A percentile compares a stretch with the other conserved stretches of the same genome.
Evolutionary conservation across 2,329 filamentous ascomycete genomes (phyloP).

Genomic region (Chalara sp.): DNA sequence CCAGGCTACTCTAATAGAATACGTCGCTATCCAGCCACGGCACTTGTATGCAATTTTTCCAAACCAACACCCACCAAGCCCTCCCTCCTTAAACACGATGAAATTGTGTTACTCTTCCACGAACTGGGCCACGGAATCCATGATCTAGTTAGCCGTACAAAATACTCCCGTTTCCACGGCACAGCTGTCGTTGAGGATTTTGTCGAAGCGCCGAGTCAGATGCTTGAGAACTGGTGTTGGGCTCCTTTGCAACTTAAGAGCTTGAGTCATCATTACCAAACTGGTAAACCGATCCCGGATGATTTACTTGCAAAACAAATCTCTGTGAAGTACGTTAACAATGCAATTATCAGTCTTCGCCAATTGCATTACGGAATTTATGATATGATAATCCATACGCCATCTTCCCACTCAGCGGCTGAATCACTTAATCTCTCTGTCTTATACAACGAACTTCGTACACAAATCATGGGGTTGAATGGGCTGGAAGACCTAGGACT

Average conservation of each 20-base stretch:
- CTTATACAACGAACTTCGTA: no score
- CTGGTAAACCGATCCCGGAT: conserved; percentile 63
- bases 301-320: conserved; percentile 70
- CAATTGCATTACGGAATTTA: conserved; percentile 77
- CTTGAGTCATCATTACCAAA: conserved; percentile 68
- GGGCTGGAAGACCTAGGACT: conserved; percentile 61
- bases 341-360: conserved; percentile 66
- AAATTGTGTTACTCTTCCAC: conserved; percentile 78
- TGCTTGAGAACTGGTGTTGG: conserved; percentile 75
- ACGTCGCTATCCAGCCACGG: conserved; percentile 70
- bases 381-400: conserved; percentile 75
- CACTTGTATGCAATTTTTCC: conserved; percentile 81
- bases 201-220: conserved; percentile 65
- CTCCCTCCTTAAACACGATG: conserved; percentile 72
- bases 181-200: conserved; percentile 61
- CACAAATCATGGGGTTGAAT: conserved; percentile 64
- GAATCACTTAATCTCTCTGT: conserved; percentile 56
- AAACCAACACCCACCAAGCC: no score
- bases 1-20: no score
- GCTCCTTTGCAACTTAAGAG: conserved; percentile 54
- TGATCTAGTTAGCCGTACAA: conserved; percentile 55
- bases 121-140: conserved; percentile 67
- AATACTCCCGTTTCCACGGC: conserved; percentile 60
- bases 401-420: conserved; percentile 59
- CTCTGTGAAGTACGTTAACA: conserved; percentile 73